Conservation (phyloP, 2,329 filamentous ascomycete species). For the Ophiocordyceps camponoti-floridani region DNA sequence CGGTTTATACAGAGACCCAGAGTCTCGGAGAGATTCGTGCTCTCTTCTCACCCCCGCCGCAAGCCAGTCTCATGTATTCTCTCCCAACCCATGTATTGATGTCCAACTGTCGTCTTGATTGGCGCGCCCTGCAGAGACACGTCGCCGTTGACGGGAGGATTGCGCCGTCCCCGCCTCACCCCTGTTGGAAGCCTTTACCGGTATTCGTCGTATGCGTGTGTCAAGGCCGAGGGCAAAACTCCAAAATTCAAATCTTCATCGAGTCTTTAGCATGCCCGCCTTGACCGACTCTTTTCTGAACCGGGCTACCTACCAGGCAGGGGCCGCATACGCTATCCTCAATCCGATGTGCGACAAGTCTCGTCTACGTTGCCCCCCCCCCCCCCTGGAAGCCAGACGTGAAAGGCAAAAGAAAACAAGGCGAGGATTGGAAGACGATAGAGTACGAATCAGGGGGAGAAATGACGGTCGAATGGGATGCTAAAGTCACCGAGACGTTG, state of each 20-base stretch:
- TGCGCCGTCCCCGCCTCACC: neutral
- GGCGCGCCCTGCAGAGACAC: slow-evolving; percentile 3
- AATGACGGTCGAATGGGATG: neutral
- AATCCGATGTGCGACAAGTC: no score
- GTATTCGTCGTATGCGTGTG: neutral
- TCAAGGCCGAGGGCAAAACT: neutral
- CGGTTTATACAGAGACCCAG: no score
- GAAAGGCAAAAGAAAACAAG: neutral
- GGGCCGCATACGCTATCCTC: no score
- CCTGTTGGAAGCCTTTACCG: neutral
- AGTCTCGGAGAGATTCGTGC: neutral
- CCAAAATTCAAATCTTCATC: neutral
- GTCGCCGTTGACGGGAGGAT: slow-evolving; percentile 1
- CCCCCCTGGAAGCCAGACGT: neutral
- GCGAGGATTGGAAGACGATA: neutral
- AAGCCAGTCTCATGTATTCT: slow-evolving; percentile 3
- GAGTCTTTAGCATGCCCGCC: neutral
- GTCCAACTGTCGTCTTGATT: slow-evolving; percentile 8
- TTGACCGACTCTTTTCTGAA: slow-evolving; percentile 3
- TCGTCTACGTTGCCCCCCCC: neutral
- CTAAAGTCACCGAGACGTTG: neutral
- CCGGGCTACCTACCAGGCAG: neutral
- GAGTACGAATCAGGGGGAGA: neutral
- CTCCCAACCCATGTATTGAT: slow-evolving; percentile 9
- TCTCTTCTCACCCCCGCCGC: slow-evolving; percentile 1